Conservation (phyloP, 169 alveolate genomes). For the Eimeria maxima region DNA sequence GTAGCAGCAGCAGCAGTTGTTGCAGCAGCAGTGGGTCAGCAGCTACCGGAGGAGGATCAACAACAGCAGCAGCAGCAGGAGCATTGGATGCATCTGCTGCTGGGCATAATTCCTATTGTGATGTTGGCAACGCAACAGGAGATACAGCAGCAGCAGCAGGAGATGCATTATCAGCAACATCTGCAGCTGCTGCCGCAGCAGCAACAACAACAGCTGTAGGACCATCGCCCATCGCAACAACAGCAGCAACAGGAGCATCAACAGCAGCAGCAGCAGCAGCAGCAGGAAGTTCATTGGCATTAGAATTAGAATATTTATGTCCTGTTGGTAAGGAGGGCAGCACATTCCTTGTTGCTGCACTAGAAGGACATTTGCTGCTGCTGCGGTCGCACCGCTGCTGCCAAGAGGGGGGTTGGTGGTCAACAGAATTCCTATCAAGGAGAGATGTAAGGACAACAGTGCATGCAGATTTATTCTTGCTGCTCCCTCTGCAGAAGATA, state of each 20-base stretch:
- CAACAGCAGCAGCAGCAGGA: constrained; percentile 30
- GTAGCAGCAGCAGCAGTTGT: constrained; percentile 46
- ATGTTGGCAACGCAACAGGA: not conserved
- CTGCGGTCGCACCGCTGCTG: constrained; percentile 91
- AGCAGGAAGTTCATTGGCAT: not conserved
- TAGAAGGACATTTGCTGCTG: constrained; percentile 90
- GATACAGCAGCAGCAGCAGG: constrained; percentile 24
- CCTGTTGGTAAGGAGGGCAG: not conserved
- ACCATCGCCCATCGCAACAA: too few species aligned
- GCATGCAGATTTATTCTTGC: constrained; percentile 57
- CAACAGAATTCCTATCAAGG: constrained; percentile 91
- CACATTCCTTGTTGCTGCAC: constrained; percentile 84
- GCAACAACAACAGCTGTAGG: not conserved
- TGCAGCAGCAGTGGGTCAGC: constrained; percentile 4
- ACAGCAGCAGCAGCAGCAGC: constrained; percentile 5
- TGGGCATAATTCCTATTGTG: not conserved
- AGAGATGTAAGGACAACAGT: constrained; percentile 90
- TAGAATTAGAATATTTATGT: constrained; percentile 1
- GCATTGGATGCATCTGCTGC: not conserved
- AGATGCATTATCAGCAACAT: not conserved
- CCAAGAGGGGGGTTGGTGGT: constrained; percentile 94
- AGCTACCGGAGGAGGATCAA: not conserved
- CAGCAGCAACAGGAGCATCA: not conserved
- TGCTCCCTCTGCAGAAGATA: constrained; percentile 3
- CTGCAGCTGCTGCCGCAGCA: constrained; percentile 16